Conservation (phyloP, 768 basidiomycete species). For the Melanogaster broomeanus region DNA sequence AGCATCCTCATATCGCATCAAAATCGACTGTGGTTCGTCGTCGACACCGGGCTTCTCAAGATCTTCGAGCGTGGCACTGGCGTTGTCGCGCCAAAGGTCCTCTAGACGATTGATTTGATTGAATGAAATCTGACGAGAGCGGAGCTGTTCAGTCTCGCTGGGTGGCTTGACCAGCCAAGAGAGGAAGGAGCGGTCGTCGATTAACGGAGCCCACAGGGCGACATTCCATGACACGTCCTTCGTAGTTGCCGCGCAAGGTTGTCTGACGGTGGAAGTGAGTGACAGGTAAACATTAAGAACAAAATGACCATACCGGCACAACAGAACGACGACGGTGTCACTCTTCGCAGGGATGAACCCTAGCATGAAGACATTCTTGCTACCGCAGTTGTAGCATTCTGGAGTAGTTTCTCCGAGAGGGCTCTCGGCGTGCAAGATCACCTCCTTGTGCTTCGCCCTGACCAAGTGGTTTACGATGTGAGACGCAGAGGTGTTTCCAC, state of each 20-base stretch:
- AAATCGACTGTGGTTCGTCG: conserved; percentile 93
- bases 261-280: conserved; percentile 46
- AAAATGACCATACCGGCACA: conserved; percentile 74
- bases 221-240: conserved; percentile 99
- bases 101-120: conserved; percentile 97
- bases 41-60: conserved; percentile 97
- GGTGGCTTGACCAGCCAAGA: conserved; percentile 99
- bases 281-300: not conserved
- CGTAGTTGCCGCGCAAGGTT: conserved; percentile 96
- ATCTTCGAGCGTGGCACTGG: conserved; percentile 92
- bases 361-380: conserved; percentile 99
- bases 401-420: conserved; percentile 97
- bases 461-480: conserved; percentile 99
- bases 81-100: conserved; percentile 97
- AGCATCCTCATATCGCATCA: conserved; percentile 94
- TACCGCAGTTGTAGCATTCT: conserved; percentile 99
- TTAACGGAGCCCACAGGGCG: conserved; percentile 95
- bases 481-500: conserved; percentile 96
- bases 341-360: conserved; percentile 99
- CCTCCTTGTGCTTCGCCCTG: conserved; percentile 98
- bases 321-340: conserved; percentile 95
- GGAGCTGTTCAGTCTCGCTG: conserved; percentile 91
- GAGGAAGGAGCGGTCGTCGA: conserved; percentile 98
- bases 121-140: conserved; percentile 96
- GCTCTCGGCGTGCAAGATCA: conserved; percentile 92